These are phyloP conservation scores for Verticillium nonalfalfae DNA, from an alignment of 2,329 filamentous ascomycete species.

Conservation along the genomic window DNA sequence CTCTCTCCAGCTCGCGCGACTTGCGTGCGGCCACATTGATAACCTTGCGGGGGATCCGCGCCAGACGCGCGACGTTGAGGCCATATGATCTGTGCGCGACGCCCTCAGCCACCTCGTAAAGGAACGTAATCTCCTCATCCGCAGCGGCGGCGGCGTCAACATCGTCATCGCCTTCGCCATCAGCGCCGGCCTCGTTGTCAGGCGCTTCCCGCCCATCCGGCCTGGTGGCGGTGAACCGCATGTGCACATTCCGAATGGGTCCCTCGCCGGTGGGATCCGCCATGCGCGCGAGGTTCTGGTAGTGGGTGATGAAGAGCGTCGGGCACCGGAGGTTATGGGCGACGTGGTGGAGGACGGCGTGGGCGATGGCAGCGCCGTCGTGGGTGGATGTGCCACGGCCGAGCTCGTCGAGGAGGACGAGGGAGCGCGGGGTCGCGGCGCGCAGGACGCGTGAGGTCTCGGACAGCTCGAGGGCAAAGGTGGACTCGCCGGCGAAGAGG, in stretches of 20 bases:
- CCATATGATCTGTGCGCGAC: slow-evolving; percentile 93
- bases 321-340: slow-evolving; percentile 68
- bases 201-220: slow-evolving; percentile 1
- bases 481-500: slow-evolving; percentile 88
- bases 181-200: background rate
- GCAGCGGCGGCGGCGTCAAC: slow-evolving; percentile 30
- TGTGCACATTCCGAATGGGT: slow-evolving; percentile 80
- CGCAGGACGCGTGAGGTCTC: slow-evolving; percentile 91
- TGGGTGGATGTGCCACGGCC: slow-evolving; percentile 91
- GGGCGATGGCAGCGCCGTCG: slow-evolving; percentile 92
- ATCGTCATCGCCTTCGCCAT: slow-evolving; percentile 14
- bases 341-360: slow-evolving; percentile 82
- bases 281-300: slow-evolving; percentile 73
- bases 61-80: slow-evolving; percentile 83
- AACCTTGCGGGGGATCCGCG: slow-evolving; percentile 69
- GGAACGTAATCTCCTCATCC: slow-evolving; percentile 80
- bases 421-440: slow-evolving; percentile 72
- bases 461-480: slow-evolving; percentile 96
- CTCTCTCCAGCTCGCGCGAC: slow-evolving; percentile 72
- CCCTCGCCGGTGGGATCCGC: slow-evolving; percentile 41
- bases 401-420: slow-evolving; percentile 92
- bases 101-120: slow-evolving; percentile 88
- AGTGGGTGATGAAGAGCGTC: slow-evolving; percentile 96
- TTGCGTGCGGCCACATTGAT: slow-evolving; percentile 75
- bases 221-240: slow-evolving; percentile 64